Evolutionary conservation across 2,329 filamentous ascomycete species (phyloP).

Genomic region (Cryphonectria naterciae): DNA sequence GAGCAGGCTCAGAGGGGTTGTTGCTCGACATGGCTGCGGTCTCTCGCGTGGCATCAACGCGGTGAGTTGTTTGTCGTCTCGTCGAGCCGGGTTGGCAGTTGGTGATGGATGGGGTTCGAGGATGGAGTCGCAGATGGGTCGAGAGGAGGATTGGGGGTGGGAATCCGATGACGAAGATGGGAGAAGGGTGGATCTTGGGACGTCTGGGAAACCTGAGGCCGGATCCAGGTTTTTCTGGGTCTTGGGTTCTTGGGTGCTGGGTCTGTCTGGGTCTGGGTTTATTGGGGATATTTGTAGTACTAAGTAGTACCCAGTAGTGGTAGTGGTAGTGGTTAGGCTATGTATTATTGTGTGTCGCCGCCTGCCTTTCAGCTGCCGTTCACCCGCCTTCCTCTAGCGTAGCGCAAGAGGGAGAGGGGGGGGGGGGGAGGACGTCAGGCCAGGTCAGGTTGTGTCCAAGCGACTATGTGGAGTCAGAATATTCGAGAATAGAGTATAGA

Average conservation of each 20-base stretch:
- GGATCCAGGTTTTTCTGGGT: not conserved
- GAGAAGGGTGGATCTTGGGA: not conserved
- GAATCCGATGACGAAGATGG: conserved; percentile 7
- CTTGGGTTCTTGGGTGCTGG: not conserved
- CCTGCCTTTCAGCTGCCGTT: conserved; percentile 1
- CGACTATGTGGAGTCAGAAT: not conserved
- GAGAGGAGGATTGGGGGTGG: conserved; percentile 1
- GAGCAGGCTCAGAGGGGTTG: conserved; percentile 42
- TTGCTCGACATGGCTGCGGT: conserved; percentile 51
- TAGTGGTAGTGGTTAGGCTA: not conserved
- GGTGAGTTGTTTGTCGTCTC: not conserved
- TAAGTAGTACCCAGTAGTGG: not conserved
- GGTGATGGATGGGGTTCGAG: not conserved
- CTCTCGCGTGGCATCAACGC: conserved; percentile 2
- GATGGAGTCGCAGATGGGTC: conserved; percentile 9
- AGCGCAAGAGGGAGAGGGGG: not conserved
- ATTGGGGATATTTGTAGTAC: not conserved
- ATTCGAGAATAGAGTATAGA: not conserved
- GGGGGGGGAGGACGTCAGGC: not conserved
- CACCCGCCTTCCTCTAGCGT: not conserved
- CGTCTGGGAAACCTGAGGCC: conserved; percentile 1
- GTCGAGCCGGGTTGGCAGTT: conserved; percentile 2
- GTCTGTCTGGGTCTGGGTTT: not conserved
- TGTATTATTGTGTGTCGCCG: conserved; percentile 4
- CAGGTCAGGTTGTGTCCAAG: not conserved